Base-by-base conservation (phyloP, 139 green algal genomes). In the Desmodesmus armatus region DNA sequence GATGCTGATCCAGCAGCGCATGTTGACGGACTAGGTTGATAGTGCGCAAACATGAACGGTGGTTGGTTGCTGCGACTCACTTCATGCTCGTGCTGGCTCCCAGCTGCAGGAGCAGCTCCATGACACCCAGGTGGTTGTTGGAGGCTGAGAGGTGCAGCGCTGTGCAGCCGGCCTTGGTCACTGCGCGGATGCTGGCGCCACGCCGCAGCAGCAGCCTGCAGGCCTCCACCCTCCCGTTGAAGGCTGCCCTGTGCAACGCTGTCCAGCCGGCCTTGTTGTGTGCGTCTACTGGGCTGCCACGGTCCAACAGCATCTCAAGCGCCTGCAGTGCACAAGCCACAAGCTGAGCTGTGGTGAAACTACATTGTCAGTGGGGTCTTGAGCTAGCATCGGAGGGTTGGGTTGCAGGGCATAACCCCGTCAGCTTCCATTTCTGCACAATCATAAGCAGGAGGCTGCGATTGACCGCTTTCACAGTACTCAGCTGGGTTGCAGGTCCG, bases 261-360 rank as follows among this genome's bases (percentile, higher is more conserved):
- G 80, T 85, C 66, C 66, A 85, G 80, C 80, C 67, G 2, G 13
- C n/a, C 47, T n/a, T 43, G 66, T 85, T 85, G 31, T 19, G 17
- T 23, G 66, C 80, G 47, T 85, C 80, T 23, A 85, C 35, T 39
- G 66, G 21, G 19, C 44, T 62, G 37, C 66, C 66, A 31, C 80
- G 40, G 66, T 79, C 80, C 37, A 85, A 41, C 44, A 85, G 66
- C 66, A 79, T 62, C 66, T 79, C 66, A 7, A 85, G 70, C 80
- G 79, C 51, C 80, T 85, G 79, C 43, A 49, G 5, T 41, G 29
- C 2, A 39, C 1, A 19, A 6, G n/a, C 19, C 2, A 33, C 21
- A 35, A 21, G 60, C 60, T 13, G n/a, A 5, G n/a, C n/a, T 69
- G 60, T 69, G n/a, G n/a, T n/a, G n/a, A n/a, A n/a, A n/a, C n/a